Conservation (phyloP, 2,329 filamentous ascomycete genomes). For the Microascus cirrosus region DNA sequence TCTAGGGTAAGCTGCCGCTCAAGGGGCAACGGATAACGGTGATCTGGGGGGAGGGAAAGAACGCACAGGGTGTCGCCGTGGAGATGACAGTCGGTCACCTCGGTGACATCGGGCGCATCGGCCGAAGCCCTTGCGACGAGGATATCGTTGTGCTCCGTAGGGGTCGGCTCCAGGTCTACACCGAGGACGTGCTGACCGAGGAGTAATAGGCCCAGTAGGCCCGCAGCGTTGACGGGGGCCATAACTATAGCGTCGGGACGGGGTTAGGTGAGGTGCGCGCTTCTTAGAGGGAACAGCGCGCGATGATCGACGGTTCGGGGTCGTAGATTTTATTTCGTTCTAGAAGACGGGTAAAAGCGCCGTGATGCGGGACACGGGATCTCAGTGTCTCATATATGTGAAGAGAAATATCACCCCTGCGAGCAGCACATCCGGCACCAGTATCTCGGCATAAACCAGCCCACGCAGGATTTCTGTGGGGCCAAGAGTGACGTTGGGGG, state of each 20-base stretch:
- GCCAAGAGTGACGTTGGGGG: background rate
- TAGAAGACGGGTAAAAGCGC: too few species aligned
- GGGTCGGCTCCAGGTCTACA: background rate
- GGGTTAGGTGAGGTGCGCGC: background rate
- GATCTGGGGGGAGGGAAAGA: background rate
- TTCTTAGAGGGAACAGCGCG: background rate
- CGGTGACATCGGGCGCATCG: conserved; percentile 17
- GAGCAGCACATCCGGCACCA: too few species aligned
- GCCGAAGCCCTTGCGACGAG: background rate
- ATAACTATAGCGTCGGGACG: background rate
- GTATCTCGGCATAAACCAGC: too few species aligned
- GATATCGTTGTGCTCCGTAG: background rate
- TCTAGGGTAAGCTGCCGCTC: conserved; percentile 1
- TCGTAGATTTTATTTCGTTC: background rate
- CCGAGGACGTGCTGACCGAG: background rate
- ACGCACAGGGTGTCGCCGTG: conserved; percentile 28
- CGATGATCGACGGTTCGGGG: background rate
- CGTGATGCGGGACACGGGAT: too few species aligned
- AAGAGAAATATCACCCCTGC: too few species aligned
- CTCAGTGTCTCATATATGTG: too few species aligned
- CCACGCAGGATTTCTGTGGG: too few species aligned
- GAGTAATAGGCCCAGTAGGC: conserved; percentile 3
- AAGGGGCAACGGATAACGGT: background rate
- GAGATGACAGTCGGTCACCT: conserved; percentile 28
- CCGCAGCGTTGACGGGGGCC: background rate